These are phyloP conservation scores for Lantana camara DNA, from an alignment of 257 asterid genomes.

Conservation along the genomic window DNA sequence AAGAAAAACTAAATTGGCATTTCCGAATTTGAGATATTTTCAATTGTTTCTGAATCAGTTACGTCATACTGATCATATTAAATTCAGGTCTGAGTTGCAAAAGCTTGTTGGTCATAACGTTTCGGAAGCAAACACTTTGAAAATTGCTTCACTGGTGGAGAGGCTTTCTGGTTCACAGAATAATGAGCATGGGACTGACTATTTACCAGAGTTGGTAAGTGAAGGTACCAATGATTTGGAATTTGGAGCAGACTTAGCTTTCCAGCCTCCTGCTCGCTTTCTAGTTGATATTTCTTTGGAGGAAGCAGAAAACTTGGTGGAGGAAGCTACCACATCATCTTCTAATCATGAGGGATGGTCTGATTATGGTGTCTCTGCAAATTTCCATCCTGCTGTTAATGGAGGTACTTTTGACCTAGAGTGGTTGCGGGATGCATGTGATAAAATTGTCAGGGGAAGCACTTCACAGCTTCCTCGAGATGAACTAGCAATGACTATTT, in stretches of 20 bases:
- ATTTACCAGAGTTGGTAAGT: conserved; percentile 40
- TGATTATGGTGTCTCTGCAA: conserved; percentile 38
- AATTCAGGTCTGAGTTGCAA: conserved; percentile 75
- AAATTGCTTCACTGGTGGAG: conserved; percentile 65
- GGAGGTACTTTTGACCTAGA: conserved; percentile 67
- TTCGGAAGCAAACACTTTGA: conserved; percentile 51
- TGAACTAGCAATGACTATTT: conserved; percentile 95
- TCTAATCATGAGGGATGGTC: conserved; percentile 46
- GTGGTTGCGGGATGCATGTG: conserved; percentile 89
- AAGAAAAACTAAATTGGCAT: conserved; percentile 7
- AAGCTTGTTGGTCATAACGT: conserved; percentile 66
- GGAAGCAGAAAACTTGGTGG: conserved; percentile 46
- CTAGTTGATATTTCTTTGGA: conserved; percentile 66
- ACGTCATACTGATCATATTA: not conserved
- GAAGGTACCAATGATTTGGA: conserved; percentile 55
- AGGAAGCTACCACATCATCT: conserved; percentile 46
- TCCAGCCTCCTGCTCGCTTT: conserved; percentile 78
- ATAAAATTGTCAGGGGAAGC: conserved; percentile 66
- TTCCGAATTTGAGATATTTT: not conserved
- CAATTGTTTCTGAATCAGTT: conserved; percentile 4
- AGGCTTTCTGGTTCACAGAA: conserved; percentile 63
- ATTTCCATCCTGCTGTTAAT: conserved; percentile 34
- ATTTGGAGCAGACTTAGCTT: conserved; percentile 87
- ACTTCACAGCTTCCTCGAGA: conserved; percentile 86
- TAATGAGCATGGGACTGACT: conserved; percentile 37